Evolutionary conservation across 345 rosid genomes (phyloP).

Genomic region (Chamaenerion angustifolium): DNA sequence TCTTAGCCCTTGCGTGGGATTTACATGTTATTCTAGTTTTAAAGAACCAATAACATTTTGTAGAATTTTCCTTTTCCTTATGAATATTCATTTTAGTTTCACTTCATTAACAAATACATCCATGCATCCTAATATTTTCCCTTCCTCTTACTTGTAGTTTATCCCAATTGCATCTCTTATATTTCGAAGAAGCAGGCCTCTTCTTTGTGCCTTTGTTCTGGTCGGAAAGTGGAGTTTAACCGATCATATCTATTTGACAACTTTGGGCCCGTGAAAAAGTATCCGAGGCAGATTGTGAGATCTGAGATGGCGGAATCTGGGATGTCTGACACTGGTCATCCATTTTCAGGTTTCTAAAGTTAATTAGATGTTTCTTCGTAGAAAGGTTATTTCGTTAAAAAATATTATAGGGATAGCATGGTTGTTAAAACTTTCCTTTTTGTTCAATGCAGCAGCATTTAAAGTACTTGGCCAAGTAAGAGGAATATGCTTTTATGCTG

Average conservation of each 20-base stretch:
- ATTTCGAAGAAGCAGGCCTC: conserved; percentile 17
- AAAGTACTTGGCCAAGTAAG: conserved; percentile 46
- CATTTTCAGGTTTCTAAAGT: conserved; percentile 40
- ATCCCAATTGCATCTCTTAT: conserved; percentile 13
- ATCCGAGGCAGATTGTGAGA: conserved; percentile 24
- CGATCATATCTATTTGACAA: conserved; percentile 14
- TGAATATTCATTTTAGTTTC: neutral
- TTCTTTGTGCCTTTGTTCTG: conserved; percentile 12
- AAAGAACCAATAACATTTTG: neutral
- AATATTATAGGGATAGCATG: conserved; percentile 2
- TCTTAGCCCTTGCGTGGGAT: too few relatives aligned
- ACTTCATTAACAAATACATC: too few relatives aligned
- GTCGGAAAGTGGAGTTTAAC: conserved; percentile 16
- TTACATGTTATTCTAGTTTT: too few relatives aligned
- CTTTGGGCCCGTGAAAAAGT: conserved; percentile 13
- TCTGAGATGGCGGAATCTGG: conserved; percentile 58
- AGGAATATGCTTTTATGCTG: conserved; percentile 64
- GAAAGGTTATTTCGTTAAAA: neutral
- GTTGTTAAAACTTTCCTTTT: conserved; percentile 7
- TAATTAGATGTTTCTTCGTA: conserved; percentile 1
- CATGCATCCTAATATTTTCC: too few relatives aligned
- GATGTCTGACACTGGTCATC: conserved; percentile 27
- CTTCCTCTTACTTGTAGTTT: conserved; percentile 19
- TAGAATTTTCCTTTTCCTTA: neutral
- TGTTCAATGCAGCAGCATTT: conserved; percentile 39